These are phyloP conservation scores for Pythium brachiatum DNA, from an alignment of 352 stramenopile species.

Conservation along the genomic window DNA sequence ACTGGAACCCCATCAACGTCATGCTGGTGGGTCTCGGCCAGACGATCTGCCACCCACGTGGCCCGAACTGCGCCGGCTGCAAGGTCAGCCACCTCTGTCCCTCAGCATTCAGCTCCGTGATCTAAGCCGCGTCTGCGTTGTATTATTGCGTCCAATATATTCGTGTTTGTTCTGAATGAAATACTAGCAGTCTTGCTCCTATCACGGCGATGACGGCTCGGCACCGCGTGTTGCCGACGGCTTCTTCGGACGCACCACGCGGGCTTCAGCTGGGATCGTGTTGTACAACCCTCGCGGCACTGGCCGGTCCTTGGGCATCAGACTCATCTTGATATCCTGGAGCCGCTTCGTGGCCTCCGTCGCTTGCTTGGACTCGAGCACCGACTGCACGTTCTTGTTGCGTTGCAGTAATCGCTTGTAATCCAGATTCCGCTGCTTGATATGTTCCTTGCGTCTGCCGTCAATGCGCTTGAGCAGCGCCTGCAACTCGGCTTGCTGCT, in stretches of 20 bases:
- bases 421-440: slow-evolving; percentile 92
- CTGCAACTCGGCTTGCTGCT: slow-evolving; percentile 92
- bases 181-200: no score
- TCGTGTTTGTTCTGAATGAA: neutral
- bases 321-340: slow-evolving; percentile 78
- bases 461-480: slow-evolving; percentile 94
- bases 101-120: slow-evolving; percentile 35
- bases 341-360: slow-evolving; percentile 71
- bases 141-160: neutral
- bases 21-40: slow-evolving; percentile 96
- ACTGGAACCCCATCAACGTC: slow-evolving; percentile 92
- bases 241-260: slow-evolving; percentile 72
- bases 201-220: slow-evolving; percentile 21
- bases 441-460: slow-evolving; percentile 90
- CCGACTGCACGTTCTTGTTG: slow-evolving; percentile 93
- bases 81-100: slow-evolving; percentile 67
- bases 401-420: slow-evolving; percentile 93
- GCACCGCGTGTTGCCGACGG: slow-evolving; percentile 36
- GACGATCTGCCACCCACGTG: slow-evolving; percentile 80
- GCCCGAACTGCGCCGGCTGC: slow-evolving; percentile 74
- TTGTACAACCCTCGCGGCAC: slow-evolving; percentile 51
- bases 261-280: slow-evolving; percentile 73
- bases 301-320: slow-evolving; percentile 63
- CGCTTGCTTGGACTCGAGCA: slow-evolving; percentile 93
- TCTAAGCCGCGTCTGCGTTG: slow-evolving; percentile 2